Evolutionary conservation across 768 basidiomycete genomes (phyloP), one percentile per base, ranked within the genome.

Genomic region (Tubosaeta sp.): DNA sequence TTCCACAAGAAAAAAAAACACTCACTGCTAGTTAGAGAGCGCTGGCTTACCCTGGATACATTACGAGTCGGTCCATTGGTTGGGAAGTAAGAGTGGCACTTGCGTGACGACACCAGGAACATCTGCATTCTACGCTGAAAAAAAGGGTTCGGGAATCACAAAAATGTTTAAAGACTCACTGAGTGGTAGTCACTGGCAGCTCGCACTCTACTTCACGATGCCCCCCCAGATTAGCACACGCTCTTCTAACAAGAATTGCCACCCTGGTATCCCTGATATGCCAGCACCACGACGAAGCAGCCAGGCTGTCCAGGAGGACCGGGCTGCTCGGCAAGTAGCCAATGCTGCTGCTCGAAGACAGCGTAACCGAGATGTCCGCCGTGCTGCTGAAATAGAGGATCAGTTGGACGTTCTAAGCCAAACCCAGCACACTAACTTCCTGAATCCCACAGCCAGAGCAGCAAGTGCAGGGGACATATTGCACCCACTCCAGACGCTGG

Each of bases 111-210:
- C 22, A 29, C 32, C 30, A 46, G 44, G 34, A 16, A 46, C 31
- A 16, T 35, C 44, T 35, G 21, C 44, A 46, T 46, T 46, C 19
- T 46, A 35, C 14, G 21, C n/a, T n/a, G n/a, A 46, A 46, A 46
- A 45, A 46, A 46, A 25, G 22, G 44, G 31, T 35, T 22, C 31
- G 21, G 31, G 16, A 13, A 34, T 3, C 6, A 22, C 10, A n/a
- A 10, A n/a, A n/a, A n/a, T n/a, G 32, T 46, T 46, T 19, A 46
- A 46, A 46, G 44, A 46, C 32, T 46, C n/a, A 46, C 44, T 19
- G 4, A 16, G 2, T 46, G 44, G 11, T 22, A 14, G 21, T 22
- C 21, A 3, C 39, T 6, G 11, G 7, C 29, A 22, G 11, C 19
- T 18, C 3, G 30, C 41, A 1, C 41, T 9, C 30, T 32, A 32